Evolutionary conservation across 305 asterid genomes (phyloP), one percentile per base, ranked within the genome.

Genomic region (Solanum hybrid): DNA sequence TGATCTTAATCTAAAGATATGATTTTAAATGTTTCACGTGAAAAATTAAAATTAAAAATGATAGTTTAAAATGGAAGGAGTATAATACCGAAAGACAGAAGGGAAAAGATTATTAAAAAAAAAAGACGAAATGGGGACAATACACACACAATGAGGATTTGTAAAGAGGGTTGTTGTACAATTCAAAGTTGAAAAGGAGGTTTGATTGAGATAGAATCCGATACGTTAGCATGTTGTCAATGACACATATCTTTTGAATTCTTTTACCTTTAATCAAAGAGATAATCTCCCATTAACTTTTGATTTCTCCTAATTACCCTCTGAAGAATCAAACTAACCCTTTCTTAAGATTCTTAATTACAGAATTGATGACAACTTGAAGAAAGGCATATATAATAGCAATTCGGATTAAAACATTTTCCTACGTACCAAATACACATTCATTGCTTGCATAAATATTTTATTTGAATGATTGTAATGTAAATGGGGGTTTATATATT

Each of bases 41-140:
- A 18, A 18, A 57, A 57, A 6, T 16, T 57, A 18, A 6, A 57
- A 57, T 18, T 0, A 6, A 51, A 18, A 0, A 51, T 36, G n/a
- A 51, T 0, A 16, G 2, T 16, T 16, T 16, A 0, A 22, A 61
- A 22, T 0, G 12, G 5, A 20, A 0, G 5, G 26, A 20, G 7
- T 28, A 26, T 26, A 24, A 11, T 71, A 26, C 18, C 16, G 2
- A 71, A 71, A 71, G 9, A 71, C 18, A 5, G 9, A 71, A 71
- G 14, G 77, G 3, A 74, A 74, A 74, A 74, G 37, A 74, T 29
- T 6, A 13, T 73, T n/a, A 3, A 1, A 74, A 29, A 73, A 28
- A n/a, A n/a, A n/a, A n/a, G n/a, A n/a, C n/a, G n/a, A 37, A 37
- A 1, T 28, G 22, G 80, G 80, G 37, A 75, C 80, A 75, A 29